These are phyloP conservation scores for Knufia fluminis DNA, from an alignment of 2,329 filamentous ascomycete genomes.

Conservation along the genomic window DNA sequence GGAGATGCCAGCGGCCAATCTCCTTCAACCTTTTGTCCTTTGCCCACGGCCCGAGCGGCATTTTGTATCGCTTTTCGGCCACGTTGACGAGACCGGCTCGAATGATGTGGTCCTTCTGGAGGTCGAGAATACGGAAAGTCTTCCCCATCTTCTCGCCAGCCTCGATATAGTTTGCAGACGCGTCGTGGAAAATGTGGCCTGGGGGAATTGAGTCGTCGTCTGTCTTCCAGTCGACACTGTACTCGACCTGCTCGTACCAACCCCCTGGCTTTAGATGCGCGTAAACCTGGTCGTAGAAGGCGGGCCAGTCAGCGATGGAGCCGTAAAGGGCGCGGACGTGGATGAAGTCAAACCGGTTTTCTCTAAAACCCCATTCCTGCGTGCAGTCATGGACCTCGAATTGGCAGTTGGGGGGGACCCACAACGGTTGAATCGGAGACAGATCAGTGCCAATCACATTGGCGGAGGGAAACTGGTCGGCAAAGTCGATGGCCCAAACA, in stretches of 20 bases:
- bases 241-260: constrained; percentile 17
- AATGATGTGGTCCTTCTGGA: constrained; percentile 21
- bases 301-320: constrained; percentile 21
- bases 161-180: constrained; percentile 29
- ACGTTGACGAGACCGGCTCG: constrained; percentile 48
- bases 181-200: too few relatives aligned
- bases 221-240: constrained; percentile 6
- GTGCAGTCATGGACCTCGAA: constrained; percentile 41
- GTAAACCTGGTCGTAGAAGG: constrained; percentile 20
- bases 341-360: constrained; percentile 24
- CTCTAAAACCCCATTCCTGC: constrained; percentile 21
- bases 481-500: constrained; percentile 35
- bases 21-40: constrained; percentile 45
- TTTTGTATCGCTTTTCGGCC: constrained; percentile 27
- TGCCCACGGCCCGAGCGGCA: constrained; percentile 33
- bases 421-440: constrained; percentile 30
- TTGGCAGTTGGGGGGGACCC: constrained; percentile 45
- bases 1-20: constrained; percentile 34
- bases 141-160: constrained; percentile 24
- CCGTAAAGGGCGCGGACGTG: constrained; percentile 26
- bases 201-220: constrained; percentile 7
- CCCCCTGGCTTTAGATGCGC: constrained; percentile 25
- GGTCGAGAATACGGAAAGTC: too few relatives aligned
- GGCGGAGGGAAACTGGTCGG: constrained; percentile 30
- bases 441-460: constrained; percentile 31